Evolutionary conservation across 441 rosid species (phyloP).

Genomic region (Populus hybrid): DNA sequence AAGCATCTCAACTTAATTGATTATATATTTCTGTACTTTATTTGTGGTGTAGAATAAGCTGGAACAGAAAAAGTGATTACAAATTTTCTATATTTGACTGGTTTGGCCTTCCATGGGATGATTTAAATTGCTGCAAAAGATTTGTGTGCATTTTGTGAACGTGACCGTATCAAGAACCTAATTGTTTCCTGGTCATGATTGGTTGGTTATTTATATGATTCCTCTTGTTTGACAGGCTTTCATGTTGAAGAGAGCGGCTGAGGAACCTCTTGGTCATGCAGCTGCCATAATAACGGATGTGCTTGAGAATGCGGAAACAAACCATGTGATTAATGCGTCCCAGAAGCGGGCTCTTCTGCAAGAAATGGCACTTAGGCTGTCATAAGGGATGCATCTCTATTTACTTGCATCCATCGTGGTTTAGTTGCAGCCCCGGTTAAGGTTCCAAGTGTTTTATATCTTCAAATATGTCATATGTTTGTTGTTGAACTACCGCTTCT

Average conservation of each 20-base stretch:
- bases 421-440: neutral
- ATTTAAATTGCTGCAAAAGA: neutral
- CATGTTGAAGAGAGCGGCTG: conserved; percentile 78
- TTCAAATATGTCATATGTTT: neutral
- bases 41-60: neutral
- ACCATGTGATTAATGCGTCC: conserved; percentile 69
- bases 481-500: conserved; percentile 10
- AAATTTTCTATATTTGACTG: neutral
- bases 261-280: conserved; percentile 97
- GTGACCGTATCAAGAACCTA: neutral
- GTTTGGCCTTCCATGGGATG: neutral
- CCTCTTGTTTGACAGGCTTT: conserved; percentile 57
- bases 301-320: conserved; percentile 86
- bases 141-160: neutral
- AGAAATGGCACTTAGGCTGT: conserved; percentile 88
- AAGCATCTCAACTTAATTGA: neutral
- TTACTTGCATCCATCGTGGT: neutral
- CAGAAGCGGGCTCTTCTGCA: conserved; percentile 92
- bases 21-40: neutral
- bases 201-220: neutral
- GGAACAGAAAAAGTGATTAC: neutral
- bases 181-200: neutral
- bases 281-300: conserved; percentile 87
- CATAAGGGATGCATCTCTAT: conserved; percentile 25
- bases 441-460: neutral